Percentiles rank a stretch among this genome's conserved stretches.
phyloP scores from a whole-genome alignment of 2,329 filamentous ascomycete species.

The Xylariaceae sp. region DNA sequence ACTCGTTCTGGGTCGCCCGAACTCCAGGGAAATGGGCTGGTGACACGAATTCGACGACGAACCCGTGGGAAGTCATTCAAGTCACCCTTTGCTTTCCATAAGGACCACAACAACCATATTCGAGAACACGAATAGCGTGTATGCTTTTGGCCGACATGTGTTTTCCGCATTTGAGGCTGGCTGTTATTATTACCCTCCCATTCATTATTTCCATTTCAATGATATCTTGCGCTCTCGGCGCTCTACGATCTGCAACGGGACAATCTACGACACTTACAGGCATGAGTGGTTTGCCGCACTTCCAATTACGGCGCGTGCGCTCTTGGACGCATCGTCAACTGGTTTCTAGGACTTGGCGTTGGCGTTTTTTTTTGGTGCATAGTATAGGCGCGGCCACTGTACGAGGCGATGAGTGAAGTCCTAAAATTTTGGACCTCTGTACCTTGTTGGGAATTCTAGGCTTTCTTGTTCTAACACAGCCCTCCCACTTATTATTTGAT shows the following conservation, averaged over 20 bases:
- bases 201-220: constrained; percentile 29
- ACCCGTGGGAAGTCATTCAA: constrained; percentile 45
- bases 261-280: constrained; percentile 36
- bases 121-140: constrained; percentile 37
- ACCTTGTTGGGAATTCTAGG: constrained; percentile 34
- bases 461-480: constrained; percentile 22
- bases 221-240: constrained; percentile 33
- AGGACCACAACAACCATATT: constrained; percentile 38
- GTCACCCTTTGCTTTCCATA: constrained; percentile 39
- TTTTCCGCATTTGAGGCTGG: not conserved
- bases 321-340: constrained; percentile 5
- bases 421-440: constrained; percentile 29
- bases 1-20: constrained; percentile 54
- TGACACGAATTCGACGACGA: constrained; percentile 41
- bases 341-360: constrained; percentile 35
- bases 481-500: constrained; percentile 11
- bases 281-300: constrained; percentile 22
- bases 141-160: not conserved
- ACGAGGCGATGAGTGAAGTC: constrained; percentile 39
- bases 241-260: constrained; percentile 36
- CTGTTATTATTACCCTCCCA: not conserved
- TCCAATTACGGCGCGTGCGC: constrained; percentile 15
- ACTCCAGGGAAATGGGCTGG: constrained; percentile 35
- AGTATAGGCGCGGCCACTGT: constrained; percentile 33
- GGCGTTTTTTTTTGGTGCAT: constrained; percentile 38